Percentiles rank a stretch among this genome's conserved stretches.
These are phyloP conservation scores for Amaranthus tricolor DNA, from an alignment of 179 eudicot species.

Conservation along the genomic window DNA sequence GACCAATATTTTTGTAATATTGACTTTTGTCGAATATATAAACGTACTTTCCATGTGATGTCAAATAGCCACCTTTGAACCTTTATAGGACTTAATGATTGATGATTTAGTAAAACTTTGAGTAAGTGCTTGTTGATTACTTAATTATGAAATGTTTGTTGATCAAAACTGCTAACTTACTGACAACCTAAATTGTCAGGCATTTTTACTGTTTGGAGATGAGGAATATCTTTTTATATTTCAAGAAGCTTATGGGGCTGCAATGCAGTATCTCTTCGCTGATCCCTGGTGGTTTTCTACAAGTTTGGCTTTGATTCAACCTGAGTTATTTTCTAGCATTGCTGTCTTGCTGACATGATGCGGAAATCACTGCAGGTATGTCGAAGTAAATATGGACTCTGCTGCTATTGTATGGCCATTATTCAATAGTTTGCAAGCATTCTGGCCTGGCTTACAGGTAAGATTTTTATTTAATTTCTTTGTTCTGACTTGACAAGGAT, in stretches of 20 bases:
- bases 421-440: slow-evolving; percentile 96
- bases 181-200: slow-evolving; percentile 37
- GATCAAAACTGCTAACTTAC: slow-evolving; percentile 9
- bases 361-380: slow-evolving; percentile 61
- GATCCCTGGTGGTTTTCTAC: slow-evolving; percentile 79
- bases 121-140: neutral
- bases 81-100: neutral
- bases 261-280: slow-evolving; percentile 77
- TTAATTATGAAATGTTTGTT: neutral
- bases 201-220: slow-evolving; percentile 87
- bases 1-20: neutral
- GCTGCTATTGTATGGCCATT: slow-evolving; percentile 98
- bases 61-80: neutral
- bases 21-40: neutral
- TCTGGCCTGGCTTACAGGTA: slow-evolving; percentile 99
- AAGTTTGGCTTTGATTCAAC: slow-evolving; percentile 9
- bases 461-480: neutral
- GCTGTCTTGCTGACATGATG: slow-evolving; percentile 12
- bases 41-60: neutral
- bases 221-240: slow-evolving; percentile 95
- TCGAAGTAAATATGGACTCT: slow-evolving; percentile 98
- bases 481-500: slow-evolving; percentile 9
- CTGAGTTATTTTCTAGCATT: slow-evolving; percentile 9
- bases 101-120: neutral
- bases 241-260: slow-evolving; percentile 96